Conservation (phyloP, 257 asterid species). For the Salvia miltiorrhiza region DNA sequence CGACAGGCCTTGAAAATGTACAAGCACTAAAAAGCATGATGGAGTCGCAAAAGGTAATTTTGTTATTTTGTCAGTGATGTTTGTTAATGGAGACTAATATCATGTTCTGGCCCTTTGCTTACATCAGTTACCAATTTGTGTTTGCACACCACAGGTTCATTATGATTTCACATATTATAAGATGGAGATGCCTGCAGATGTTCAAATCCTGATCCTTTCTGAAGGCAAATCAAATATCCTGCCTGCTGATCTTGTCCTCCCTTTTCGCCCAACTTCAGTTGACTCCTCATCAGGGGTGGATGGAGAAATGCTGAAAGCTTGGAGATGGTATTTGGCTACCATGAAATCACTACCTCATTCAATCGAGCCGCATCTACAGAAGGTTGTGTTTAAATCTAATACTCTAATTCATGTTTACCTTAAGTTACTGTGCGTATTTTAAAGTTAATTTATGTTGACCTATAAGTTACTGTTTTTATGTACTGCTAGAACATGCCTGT, state of each 20-base stretch:
- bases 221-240: constrained; percentile 84
- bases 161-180: constrained; percentile 88
- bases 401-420: neutral
- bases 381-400: constrained; percentile 35
- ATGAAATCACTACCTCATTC: constrained; percentile 71
- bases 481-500: neutral
- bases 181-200: constrained; percentile 78
- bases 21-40: constrained; percentile 51
- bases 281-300: constrained; percentile 32
- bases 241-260: constrained; percentile 85
- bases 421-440: no score
- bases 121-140: neutral
- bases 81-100: neutral
- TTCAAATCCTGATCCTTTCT: constrained; percentile 75
- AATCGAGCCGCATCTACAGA: constrained; percentile 66
- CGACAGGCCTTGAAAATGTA: constrained; percentile 67
- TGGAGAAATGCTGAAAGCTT: constrained; percentile 50
- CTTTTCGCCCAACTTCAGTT: constrained; percentile 60
- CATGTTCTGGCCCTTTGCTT: neutral
- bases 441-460: neutral
- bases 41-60: constrained; percentile 62
- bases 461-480: neutral
- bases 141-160: constrained; percentile 47
- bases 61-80: neutral
- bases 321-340: constrained; percentile 93